Percentiles rank a stretch among this genome's conserved stretches.
phyloP scores from a whole-genome alignment of 306 rosid species.

The Vachellia collinsii region DNA sequence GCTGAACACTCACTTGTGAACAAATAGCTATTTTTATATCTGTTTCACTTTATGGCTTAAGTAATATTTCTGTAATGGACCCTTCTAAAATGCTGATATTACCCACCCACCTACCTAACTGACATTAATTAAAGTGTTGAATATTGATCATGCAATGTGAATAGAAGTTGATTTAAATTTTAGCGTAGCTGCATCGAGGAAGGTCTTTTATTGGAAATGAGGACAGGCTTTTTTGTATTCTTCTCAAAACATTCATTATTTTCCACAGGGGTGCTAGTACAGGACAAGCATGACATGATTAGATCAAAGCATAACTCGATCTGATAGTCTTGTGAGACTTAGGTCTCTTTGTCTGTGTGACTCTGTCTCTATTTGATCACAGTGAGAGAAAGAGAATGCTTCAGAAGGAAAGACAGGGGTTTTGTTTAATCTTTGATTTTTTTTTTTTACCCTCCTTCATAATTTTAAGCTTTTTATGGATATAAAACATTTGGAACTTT shows the following conservation, averaged over 20 bases:
- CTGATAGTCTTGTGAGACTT: background rate
- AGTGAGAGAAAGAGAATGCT: slow-evolving; percentile 21
- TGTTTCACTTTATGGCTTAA: slow-evolving; percentile 11
- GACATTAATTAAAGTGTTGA: background rate
- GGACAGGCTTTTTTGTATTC: background rate
- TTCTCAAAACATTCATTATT: background rate
- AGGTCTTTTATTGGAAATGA: background rate
- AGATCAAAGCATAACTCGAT: background rate
- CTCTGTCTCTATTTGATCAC: background rate
- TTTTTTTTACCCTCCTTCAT: background rate
- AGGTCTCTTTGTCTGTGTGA: background rate
- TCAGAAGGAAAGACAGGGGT: slow-evolving; percentile 5
- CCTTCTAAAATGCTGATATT: background rate
- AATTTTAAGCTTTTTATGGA: background rate
- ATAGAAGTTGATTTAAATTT: slow-evolving; percentile 9
- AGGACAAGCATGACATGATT: slow-evolving; percentile 5
- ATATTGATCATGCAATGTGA: slow-evolving; percentile 5
- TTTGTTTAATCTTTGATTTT: background rate
- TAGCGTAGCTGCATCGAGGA: background rate
- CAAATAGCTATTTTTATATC: background rate
- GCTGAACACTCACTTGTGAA: slow-evolving; percentile 3
- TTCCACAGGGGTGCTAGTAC: background rate
- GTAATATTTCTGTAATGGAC: background rate
- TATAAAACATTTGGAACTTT: background rate
- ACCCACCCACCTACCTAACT: background rate